Evolutionary conservation across 352 stramenopile species (phyloP).

Genomic region (Paralagenidium karlingii): DNA sequence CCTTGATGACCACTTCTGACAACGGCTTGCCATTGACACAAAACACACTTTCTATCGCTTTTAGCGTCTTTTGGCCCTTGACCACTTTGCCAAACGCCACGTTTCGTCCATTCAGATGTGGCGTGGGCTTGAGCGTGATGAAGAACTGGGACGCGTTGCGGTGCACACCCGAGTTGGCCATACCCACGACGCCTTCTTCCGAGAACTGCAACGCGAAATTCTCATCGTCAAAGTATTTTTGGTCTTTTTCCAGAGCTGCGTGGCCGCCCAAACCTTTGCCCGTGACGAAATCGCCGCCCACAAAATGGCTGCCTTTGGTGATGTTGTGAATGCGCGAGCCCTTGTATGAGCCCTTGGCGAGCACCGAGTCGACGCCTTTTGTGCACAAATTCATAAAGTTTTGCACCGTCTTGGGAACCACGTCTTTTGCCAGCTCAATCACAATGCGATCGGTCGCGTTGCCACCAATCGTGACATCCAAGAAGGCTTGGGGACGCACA

Average conservation of each 20-base stretch:
- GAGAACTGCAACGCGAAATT: conserved; percentile 82
- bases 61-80: conserved; percentile 69
- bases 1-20: conserved; percentile 67
- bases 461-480: conserved; percentile 76
- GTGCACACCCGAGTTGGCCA: conserved; percentile 96
- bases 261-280: conserved; percentile 67
- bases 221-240: conserved; percentile 76
- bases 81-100: conserved; percentile 82
- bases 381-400: conserved; percentile 74
- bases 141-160: conserved; percentile 99
- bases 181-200: conserved; percentile 79
- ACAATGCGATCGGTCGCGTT: conserved; percentile 63
- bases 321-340: conserved; percentile 78
- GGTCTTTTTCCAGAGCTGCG: conserved; percentile 46
- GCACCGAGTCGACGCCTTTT: conserved; percentile 43
- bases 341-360: conserved; percentile 70
- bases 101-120: conserved; percentile 80
- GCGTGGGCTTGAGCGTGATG: conserved; percentile 85
- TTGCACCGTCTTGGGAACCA: conserved; percentile 53
- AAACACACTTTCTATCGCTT: conserved; percentile 73
- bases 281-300: conserved; percentile 58
- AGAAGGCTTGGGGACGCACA: conserved; percentile 51
- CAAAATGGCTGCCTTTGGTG: conserved; percentile 66
- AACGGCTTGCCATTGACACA: conserved; percentile 74
- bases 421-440: conserved; percentile 72